Base-by-base conservation (phyloP, 345 rosid species). In the Noccaea caerulescens region DNA sequence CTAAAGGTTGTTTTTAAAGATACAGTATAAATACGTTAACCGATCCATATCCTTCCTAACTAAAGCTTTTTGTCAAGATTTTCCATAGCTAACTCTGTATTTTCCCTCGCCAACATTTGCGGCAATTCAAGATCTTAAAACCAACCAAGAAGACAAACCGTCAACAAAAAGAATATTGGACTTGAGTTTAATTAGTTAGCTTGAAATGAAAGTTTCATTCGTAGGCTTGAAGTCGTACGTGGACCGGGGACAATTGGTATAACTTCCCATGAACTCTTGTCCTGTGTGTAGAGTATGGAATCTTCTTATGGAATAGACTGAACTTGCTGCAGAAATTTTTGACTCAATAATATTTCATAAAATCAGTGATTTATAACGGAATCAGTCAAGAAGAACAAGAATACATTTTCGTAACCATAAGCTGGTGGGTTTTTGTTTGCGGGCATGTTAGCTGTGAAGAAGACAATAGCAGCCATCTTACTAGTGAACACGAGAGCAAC, bases 391-490 rank as follows among this genome's bases (percentile, higher is more conserved):
- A 16, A 12, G 37, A 4, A 8, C 23, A 16, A 16, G 18, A 16
- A 37, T 54, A 82, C 84, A 79, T 83, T 80, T 41, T 72, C 44
- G 1, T 44, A 25, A 20, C 63, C 20, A 25, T 54, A 44, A 23
- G 57, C 46, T 4, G 66, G 70, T 1, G 82, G 75, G n/a, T 68
- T 60, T 12, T 1, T 55, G 1, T 12, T 61, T 37, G 74, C 72
- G 0, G 86, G 81, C 87, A 79, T 81, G 7, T 30, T 50, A 43
- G 84, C 77, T 4, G 71, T 69, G 25, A 72, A 55, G 54, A 81
- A 79, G 36, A 83, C 77, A 3, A 80, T 75, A 75, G 55, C 43
- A 18, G 58, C 61, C 33, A 79, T 77, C 60, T 76, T 77, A 16
- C 10, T 3, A 18, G 73, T 49, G 55, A 75, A 75, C 6, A 27